These are phyloP conservation scores for Fraxinus velutina DNA, from an alignment of 305 asterid genomes.

Conservation along the genomic window DNA sequence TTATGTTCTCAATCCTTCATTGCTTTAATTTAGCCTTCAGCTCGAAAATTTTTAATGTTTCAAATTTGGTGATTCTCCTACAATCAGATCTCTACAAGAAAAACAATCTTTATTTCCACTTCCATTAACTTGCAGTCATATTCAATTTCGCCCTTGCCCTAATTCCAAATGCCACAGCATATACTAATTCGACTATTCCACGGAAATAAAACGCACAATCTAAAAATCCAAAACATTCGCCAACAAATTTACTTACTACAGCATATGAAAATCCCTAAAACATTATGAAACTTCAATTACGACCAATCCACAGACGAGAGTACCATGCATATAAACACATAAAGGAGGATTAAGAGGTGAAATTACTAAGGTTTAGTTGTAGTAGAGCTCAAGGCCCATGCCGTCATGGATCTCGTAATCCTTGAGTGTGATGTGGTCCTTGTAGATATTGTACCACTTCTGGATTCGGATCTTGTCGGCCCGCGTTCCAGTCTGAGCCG, in stretches of 20 bases:
- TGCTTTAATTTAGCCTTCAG: background rate
- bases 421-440: slow-evolving; percentile 86
- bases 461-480: slow-evolving; percentile 85
- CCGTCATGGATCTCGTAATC: slow-evolving; percentile 82
- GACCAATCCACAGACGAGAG: background rate
- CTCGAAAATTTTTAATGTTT: background rate
- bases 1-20: background rate
- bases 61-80: background rate
- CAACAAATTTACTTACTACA: background rate
- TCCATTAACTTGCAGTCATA: background rate
- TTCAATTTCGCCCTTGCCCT: background rate
- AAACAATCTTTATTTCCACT: background rate
- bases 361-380: slow-evolving; percentile 30
- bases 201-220: background rate
- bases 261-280: background rate
- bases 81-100: background rate
- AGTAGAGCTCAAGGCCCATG: slow-evolving; percentile 61
- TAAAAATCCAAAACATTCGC: background rate
- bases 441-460: slow-evolving; percentile 84
- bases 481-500: slow-evolving; percentile 90
- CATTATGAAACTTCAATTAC: background rate
- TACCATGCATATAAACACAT: background rate
- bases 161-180: background rate
- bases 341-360: background rate
- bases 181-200: background rate